Conservation (phyloP, 2,329 filamentous ascomycete genomes). For the Talaromyces sp. region DNA sequence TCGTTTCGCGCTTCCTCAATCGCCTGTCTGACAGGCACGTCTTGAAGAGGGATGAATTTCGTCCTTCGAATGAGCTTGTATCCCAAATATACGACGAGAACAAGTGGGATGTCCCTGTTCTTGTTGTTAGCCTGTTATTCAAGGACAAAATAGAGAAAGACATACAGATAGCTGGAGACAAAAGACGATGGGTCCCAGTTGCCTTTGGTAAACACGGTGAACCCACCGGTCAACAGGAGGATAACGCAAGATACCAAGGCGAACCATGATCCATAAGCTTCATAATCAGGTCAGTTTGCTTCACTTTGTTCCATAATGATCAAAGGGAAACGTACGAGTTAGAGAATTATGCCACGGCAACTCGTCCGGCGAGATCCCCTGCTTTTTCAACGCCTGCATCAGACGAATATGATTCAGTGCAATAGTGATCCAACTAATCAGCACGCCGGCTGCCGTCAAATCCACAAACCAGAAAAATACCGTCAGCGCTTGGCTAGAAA, state of each 20-base stretch:
- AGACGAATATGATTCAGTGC: constrained; percentile 57
- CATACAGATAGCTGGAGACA: constrained; percentile 59
- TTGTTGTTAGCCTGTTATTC: not conserved
- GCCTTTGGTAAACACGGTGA: constrained; percentile 55
- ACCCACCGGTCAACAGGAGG: constrained; percentile 66
- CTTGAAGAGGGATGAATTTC: constrained; percentile 45
- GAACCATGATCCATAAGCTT: constrained; percentile 56
- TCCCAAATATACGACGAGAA: constrained; percentile 51
- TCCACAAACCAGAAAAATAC: constrained; percentile 47
- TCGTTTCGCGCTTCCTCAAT: constrained; percentile 42
- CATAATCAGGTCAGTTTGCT: constrained; percentile 25
- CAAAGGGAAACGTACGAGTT: constrained; percentile 33
- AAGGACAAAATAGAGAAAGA: constrained; percentile 21
- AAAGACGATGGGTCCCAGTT: constrained; percentile 55
- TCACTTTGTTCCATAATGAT: not conserved
- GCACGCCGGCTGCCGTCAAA: constrained; percentile 58
- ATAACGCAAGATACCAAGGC: constrained; percentile 57
- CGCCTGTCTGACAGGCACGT: constrained; percentile 50
- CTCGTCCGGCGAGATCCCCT: constrained; percentile 45
- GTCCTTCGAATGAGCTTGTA: constrained; percentile 66
- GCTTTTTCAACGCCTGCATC: constrained; percentile 49
- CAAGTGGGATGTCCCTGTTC: constrained; percentile 55
- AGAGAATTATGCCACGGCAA: constrained; percentile 61
- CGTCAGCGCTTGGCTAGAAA: constrained; percentile 54
- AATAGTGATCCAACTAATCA: constrained; percentile 60